These are phyloP conservation scores for Aspergillus hancockii DNA, from an alignment of 495 filamentous ascomycete genomes.

Conservation along the genomic window DNA sequence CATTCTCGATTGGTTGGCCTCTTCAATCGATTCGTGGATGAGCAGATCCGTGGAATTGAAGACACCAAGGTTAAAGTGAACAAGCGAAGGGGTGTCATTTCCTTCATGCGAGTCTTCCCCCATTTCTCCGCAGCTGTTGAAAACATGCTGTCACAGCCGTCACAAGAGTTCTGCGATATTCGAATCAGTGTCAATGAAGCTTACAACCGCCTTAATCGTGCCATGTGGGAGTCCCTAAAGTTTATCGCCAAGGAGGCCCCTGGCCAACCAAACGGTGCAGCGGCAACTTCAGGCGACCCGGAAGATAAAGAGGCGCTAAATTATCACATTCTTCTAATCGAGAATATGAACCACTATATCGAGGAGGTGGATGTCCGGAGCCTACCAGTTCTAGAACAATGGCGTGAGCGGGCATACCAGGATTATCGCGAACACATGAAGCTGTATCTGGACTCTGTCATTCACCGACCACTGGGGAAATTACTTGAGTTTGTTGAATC, in stretches of 20 bases:
- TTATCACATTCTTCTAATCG: conserved; percentile 94
- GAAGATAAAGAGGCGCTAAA: conserved; percentile 96
- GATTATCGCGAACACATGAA: conserved; percentile 89
- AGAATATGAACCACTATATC: conserved; percentile 97
- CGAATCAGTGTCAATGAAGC: conserved; percentile 80
- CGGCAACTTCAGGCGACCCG: conserved; percentile 62
- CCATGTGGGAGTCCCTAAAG: conserved; percentile 95
- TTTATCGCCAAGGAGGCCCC: conserved; percentile 95
- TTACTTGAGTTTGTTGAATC: conserved; percentile 87
- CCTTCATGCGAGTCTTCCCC: conserved; percentile 90
- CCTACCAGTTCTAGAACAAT: conserved; percentile 75
- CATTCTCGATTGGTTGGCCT: conserved; percentile 72
- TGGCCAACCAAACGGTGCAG: conserved; percentile 46
- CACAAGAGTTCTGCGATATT: conserved; percentile 60
- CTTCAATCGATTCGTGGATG: conserved; percentile 88
- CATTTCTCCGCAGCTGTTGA: conserved; percentile 78
- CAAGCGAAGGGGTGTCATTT: conserved; percentile 94
- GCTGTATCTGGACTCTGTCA: conserved; percentile 82
- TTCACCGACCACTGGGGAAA: conserved; percentile 85
- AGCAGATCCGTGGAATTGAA: conserved; percentile 92
- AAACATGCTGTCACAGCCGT: conserved; percentile 66
- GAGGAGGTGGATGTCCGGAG: conserved; percentile 82
- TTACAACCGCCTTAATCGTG: conserved; percentile 84
- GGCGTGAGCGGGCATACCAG: conserved; percentile 70
- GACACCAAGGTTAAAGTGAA: conserved; percentile 99